A percentile compares a stretch with the other conserved stretches of the same genome.
Conservation (phyloP, 495 filamentous ascomycete species). For the Acidiella bohemica region DNA sequence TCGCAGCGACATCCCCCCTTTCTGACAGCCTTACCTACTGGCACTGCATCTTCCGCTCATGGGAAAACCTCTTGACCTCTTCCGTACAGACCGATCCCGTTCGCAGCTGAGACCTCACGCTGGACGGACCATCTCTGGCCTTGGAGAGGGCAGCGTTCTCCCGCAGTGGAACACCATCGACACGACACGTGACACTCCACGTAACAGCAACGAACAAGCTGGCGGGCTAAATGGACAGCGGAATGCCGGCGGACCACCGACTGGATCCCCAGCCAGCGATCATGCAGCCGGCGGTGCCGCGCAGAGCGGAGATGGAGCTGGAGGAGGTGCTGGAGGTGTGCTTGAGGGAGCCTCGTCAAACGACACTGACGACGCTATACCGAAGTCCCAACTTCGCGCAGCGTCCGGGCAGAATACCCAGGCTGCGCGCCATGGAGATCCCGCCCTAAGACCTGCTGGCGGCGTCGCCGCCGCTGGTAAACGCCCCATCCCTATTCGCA, state of each 20-base stretch:
- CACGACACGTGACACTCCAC: too few relatives aligned
- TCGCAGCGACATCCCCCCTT: too few relatives aligned
- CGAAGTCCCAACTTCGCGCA: slow-evolving; percentile 28
- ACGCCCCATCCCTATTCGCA: slow-evolving; percentile 11
- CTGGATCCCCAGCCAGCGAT: slow-evolving; percentile 4
- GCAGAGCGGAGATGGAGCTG: slow-evolving; percentile 7
- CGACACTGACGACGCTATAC: slow-evolving; percentile 26
- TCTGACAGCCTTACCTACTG: too few relatives aligned
- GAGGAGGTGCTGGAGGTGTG: slow-evolving; percentile 2
- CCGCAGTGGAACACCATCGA: too few relatives aligned
- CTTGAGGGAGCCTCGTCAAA: slow-evolving; percentile 19
- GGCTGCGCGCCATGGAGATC: slow-evolving; percentile 39
- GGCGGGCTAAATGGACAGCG: slow-evolving; percentile 16
- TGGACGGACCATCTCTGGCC: slow-evolving; percentile 4
- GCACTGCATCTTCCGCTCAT: slow-evolving; percentile 35
- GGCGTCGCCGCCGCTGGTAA: slow-evolving; percentile 31
- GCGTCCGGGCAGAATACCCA: slow-evolving; percentile 42
- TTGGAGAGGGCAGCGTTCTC: too few relatives aligned
- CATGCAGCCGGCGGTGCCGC: slow-evolving; percentile 1
- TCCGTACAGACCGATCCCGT: slow-evolving; percentile 12
- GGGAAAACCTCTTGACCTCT: slow-evolving; percentile 45
- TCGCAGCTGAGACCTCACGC: slow-evolving; percentile 9
- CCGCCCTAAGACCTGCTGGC: slow-evolving; percentile 21
- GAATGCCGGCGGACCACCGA: slow-evolving; percentile 9
- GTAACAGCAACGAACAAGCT: slow-evolving; percentile 2